Base-by-base conservation (phyloP, 768 basidiomycete species). In the Leccinum truebloodii region DNA sequence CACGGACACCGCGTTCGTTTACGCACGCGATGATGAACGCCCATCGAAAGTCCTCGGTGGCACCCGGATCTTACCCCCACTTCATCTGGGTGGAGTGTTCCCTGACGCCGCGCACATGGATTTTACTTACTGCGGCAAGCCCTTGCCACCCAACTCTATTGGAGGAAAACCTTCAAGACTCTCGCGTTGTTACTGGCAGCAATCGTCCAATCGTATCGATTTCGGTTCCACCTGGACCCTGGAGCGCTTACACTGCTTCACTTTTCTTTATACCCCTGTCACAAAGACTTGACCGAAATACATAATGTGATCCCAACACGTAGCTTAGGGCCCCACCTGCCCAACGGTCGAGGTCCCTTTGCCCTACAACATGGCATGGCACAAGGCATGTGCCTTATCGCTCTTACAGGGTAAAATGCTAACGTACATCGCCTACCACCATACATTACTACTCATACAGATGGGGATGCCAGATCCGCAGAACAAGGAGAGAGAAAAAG, bases 401-500 rank as follows among this genome's bases (percentile, higher is more conserved):
- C 44, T 64, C 57, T 14, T 58, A 54, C 53, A 51, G 5, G 49
- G n/a, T 9, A 37, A 56, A 22, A 62, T 12, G 54, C 49, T 54
- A 57, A 68, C 64, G 51, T 67, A 64, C 53, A 59, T 46, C 54
- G 56, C 59, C 69, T 60, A 60, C 39, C 59, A n/a, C 60, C 52
- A 46, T 53, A 39, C 22, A 50, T n/a, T 24, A 59, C 59, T 68
- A 64, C 28, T 54, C 59, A 61, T 68, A 68, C 67, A 68, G 39
- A 34, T 32, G n/a, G 20, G 68, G 68, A 68, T 68, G 12, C 67
- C 67, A 49, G 67, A 68, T 64, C 68, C 68, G 7, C 50, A 24
- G 55, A 51, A 30, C 44, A 46, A 46, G 9, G 41, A 44, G 41
- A 24, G 16, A 26, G 30, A 18, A 6, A 57, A 52, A 32, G 18